Base-by-base conservation (phyloP, 257 asterid genomes). In the Solanum pinnatisectum region DNA sequence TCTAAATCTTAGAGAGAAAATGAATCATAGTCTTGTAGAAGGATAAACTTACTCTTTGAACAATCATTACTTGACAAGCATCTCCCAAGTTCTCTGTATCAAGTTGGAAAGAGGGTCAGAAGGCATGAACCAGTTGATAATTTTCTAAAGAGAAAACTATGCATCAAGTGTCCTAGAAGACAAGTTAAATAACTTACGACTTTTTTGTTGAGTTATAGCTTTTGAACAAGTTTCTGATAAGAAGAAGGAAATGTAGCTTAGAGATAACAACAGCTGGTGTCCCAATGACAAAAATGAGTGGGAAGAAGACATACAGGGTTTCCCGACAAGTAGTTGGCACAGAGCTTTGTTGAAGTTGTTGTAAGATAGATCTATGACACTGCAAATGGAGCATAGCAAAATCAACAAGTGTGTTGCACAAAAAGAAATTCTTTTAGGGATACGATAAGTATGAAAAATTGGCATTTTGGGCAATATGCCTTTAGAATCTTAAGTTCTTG, bases 181-280 rank as follows among this genome's bases (percentile, higher is more conserved):
- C 3, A 70, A 56, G n/a, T 14, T 60, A 79, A 37, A 86, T 5
- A 27, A 44, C 94, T 93, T 88, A 94, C 97, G 15, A 56, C 1
- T 81, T 83, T 18, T 90, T 91, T 67, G 72, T 56, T 16, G 87
- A 86, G 22, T 78, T 89, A 84, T 76, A 92, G 93, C 94, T 91
- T 91, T 91, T 92, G 92, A 91, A 94, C 91, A 94, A 90, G 89
- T 94, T 94, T 87, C 97, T 94, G 96, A 84, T 56, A 36, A 68
- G 59, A 33, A 73, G 13, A 87, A 72, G 52, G 67, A 52, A 89
- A 22, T 46, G 36, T 33, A 11, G 73, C 67, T 8, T 56, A 22
- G 42, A 49, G 60, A 49, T 79, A 44, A 79, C 10, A 42, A 79
- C 40, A 44, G 36, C 23, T 44, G 60, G 60, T 40, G 84, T 20